A percentile compares a stretch with the other conserved stretches of the same genome.
Evolutionary conservation across 306 rosid species (phyloP).

Genomic region (Lathyrus oleraceus): DNA sequence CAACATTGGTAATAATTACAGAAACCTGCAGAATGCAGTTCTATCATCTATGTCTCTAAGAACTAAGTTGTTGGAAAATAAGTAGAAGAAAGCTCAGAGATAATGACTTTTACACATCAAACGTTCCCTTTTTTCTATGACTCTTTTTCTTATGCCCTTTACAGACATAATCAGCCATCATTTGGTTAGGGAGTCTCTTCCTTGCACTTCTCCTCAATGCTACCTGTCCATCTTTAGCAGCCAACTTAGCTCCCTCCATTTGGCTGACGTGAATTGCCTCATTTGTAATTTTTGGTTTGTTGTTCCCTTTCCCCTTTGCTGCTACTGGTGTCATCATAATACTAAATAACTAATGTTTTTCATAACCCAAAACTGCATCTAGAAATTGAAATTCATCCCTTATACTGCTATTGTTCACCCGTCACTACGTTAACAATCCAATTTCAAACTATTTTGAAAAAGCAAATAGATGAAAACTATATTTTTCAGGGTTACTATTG

Average conservation of each 20-base stretch:
- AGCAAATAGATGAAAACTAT: neutral
- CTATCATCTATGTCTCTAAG: neutral
- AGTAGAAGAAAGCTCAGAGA: neutral
- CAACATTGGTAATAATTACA: neutral
- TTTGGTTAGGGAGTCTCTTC: slow-evolving; percentile 14
- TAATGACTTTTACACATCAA: neutral
- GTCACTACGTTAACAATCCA: neutral
- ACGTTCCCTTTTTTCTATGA: neutral
- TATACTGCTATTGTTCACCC: neutral
- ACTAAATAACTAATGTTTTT: slow-evolving; percentile 5
- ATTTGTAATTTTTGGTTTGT: neutral
- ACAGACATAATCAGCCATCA: slow-evolving; percentile 1
- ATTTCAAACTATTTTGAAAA: slow-evolving; percentile 10
- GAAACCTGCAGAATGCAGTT: neutral
- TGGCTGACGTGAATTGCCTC: neutral
- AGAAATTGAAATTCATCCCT: slow-evolving; percentile 4
- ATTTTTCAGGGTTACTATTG: slow-evolving; percentile 4
- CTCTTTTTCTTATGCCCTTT: neutral
- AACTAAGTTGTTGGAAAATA: neutral
- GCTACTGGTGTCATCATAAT: slow-evolving; percentile 8
- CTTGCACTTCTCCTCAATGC: slow-evolving; percentile 10
- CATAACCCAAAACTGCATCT: slow-evolving; percentile 17
- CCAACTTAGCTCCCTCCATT: neutral
- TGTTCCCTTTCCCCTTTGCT: neutral
- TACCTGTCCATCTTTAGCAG: neutral